Evolutionary conservation across 768 basidiomycete genomes (phyloP).

Genomic region (Leccinum rimulosum): DNA sequence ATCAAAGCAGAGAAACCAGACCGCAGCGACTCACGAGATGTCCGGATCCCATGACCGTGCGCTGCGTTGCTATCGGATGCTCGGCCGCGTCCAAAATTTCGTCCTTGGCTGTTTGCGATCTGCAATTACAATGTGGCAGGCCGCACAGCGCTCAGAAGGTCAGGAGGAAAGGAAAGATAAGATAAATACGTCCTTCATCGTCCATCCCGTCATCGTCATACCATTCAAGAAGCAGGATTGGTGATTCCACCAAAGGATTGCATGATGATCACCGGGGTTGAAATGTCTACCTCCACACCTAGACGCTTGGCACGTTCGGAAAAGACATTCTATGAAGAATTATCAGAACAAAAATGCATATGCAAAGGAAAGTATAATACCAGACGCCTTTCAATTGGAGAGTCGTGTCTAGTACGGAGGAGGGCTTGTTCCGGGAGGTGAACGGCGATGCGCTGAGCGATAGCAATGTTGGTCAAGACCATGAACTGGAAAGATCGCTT

Average conservation of each 20-base stretch:
- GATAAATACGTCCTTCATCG: conserved; percentile 3
- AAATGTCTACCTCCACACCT: conserved; percentile 78
- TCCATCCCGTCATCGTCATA: too few species aligned
- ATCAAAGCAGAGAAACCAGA: background rate
- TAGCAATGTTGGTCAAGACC: conserved; percentile 85
- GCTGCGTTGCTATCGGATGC: conserved; percentile 19
- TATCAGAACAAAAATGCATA: conserved; percentile 5
- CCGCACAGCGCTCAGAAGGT: background rate
- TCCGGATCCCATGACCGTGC: conserved; percentile 26
- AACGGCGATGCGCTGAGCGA: conserved; percentile 91
- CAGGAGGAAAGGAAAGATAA: background rate
- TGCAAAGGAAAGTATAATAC: conserved; percentile 35
- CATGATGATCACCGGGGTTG: conserved; percentile 80
- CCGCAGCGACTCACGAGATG: conserved; percentile 23
- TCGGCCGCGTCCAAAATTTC: conserved; percentile 30
- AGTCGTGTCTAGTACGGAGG: conserved; percentile 91
- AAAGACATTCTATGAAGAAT: conserved; percentile 60
- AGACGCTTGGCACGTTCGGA: conserved; percentile 78
- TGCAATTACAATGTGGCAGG: conserved; percentile 1
- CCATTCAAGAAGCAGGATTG: conserved; percentile 68
- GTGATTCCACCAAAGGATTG: conserved; percentile 72
- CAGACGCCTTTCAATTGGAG: conserved; percentile 87
- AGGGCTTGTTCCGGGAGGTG: conserved; percentile 97
- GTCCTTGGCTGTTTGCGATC: conserved; percentile 24
- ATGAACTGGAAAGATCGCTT: conserved; percentile 63